Percentiles rank a stretch among this genome's conserved stretches.
phyloP scores from a whole-genome alignment of 495 filamentous ascomycete genomes.

The Neurospora sp. region DNA sequence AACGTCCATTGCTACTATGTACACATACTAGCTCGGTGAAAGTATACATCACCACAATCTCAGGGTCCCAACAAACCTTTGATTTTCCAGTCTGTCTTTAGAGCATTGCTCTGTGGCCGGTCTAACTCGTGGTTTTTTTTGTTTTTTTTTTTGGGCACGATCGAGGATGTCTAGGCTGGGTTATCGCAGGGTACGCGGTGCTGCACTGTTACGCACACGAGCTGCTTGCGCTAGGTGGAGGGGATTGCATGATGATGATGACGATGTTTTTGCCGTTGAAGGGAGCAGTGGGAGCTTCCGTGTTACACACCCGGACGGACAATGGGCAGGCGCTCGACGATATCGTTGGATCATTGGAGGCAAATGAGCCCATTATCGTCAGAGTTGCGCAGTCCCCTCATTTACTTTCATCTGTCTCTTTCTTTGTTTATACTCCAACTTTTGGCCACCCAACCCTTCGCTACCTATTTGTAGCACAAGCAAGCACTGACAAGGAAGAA shows the following conservation, averaged over 20 bases:
- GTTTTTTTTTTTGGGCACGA: neutral
- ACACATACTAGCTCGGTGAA: neutral
- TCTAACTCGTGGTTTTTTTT: neutral
- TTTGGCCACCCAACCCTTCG: neutral
- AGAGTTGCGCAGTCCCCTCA: slow-evolving; percentile 15
- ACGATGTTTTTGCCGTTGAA: neutral
- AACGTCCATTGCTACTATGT: neutral
- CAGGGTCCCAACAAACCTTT: neutral
- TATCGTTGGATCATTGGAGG: neutral
- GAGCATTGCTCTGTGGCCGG: neutral
- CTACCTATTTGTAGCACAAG: neutral
- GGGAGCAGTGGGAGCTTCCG: neutral
- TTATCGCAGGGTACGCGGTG: neutral
- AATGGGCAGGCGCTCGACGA: neutral
- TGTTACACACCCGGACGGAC: neutral
- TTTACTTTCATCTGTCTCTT: neutral
- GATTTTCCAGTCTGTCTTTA: neutral
- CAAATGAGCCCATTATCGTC: slow-evolving; percentile 21
- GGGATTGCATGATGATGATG: neutral
- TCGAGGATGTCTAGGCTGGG: neutral
- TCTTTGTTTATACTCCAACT: neutral
- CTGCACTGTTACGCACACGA: neutral
- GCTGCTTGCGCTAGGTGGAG: neutral
- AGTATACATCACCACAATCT: neutral
- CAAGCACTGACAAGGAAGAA: neutral